These are phyloP conservation scores for Lepidium didymum DNA, from an alignment of 345 rosid species.

Conservation along the genomic window DNA sequence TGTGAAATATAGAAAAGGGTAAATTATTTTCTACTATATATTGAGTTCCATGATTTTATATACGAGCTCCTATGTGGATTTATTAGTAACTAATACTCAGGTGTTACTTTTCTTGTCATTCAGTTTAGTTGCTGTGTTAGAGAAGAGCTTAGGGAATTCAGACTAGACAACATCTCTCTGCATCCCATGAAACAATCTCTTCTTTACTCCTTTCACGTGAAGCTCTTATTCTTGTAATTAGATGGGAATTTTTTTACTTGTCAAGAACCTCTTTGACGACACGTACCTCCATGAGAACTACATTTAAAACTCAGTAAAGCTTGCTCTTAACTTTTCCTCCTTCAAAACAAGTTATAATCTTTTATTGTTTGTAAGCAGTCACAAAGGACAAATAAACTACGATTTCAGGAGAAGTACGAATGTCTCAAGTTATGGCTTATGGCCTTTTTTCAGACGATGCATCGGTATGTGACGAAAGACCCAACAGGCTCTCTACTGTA, in stretches of 20 bases:
- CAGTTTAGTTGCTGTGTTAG: slow-evolving; percentile 22
- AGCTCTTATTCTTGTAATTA: slow-evolving; percentile 21
- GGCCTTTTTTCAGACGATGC: slow-evolving; percentile 22
- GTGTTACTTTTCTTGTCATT: slow-evolving; percentile 30
- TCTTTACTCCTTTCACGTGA: slow-evolving; percentile 14
- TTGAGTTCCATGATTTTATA: slow-evolving; percentile 11
- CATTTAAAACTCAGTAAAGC: slow-evolving; percentile 8
- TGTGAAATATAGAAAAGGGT: slow-evolving; percentile 28
- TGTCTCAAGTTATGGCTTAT: neutral
- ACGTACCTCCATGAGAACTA: slow-evolving; percentile 3
- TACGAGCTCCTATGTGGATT: slow-evolving; percentile 14
- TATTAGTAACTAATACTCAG: slow-evolving; percentile 23
- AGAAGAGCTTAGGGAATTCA: slow-evolving; percentile 9
- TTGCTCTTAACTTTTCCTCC: neutral
- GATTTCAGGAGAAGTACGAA: neutral
- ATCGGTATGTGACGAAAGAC: slow-evolving; percentile 21
- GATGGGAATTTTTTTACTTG: slow-evolving; percentile 1
- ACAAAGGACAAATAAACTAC: neutral
- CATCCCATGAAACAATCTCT: slow-evolving; percentile 3
- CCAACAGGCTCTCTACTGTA: slow-evolving; percentile 27
- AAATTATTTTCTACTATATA: slow-evolving; percentile 28
- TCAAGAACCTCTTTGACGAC: neutral
- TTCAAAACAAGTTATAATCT: neutral
- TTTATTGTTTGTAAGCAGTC: slow-evolving; percentile 1
- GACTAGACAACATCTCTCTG: slow-evolving; percentile 8